Evolutionary conservation across 75 land plant genomes (phyloP).

Genomic region (Pinus albicaulis): DNA sequence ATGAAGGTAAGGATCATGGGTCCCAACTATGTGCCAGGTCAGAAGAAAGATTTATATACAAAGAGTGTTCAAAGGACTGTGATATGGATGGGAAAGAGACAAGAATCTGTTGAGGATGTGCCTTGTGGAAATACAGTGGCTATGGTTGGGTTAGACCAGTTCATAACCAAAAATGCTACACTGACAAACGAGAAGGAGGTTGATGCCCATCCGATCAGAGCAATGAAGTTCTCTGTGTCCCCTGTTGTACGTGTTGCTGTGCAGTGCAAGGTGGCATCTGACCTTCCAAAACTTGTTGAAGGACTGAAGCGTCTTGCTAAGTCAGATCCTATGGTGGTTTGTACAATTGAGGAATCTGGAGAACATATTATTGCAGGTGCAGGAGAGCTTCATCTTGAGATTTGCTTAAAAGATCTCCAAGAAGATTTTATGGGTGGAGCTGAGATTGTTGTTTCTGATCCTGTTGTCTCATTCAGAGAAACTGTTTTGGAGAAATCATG

Average conservation of each 20-base stretch:
- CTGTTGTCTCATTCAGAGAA: conserved; percentile 16
- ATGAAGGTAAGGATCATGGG: conserved; percentile 72
- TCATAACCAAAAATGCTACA: conserved; percentile 83
- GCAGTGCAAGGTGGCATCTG: no score
- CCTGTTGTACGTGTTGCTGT: no score
- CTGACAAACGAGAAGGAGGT: conserved; percentile 77
- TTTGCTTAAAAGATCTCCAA: conserved; percentile 72
- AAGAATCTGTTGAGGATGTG: conserved; percentile 27
- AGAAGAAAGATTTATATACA: conserved; percentile 67
- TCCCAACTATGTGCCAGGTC: conserved; percentile 64
- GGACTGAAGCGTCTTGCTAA: conserved; percentile 54
- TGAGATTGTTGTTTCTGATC: conserved; percentile 48
- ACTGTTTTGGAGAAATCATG: conserved; percentile 63
- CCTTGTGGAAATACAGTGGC: no score
- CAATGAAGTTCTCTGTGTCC: conserved; percentile 65
- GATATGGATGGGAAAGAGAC: conserved; percentile 84
- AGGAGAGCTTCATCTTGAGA: conserved; percentile 76
- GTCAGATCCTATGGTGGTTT: conserved; percentile 28
- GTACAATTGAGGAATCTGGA: no score
- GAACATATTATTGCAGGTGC: conserved; percentile 67
- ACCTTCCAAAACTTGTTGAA: conserved; percentile 70
- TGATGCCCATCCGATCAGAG: conserved; percentile 74
- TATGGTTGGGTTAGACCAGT: conserved; percentile 28
- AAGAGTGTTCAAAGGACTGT: conserved; percentile 88
- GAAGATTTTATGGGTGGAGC: conserved; percentile 75